Conservation (phyloP, 106 monocot species). For the Apostasia shenzhenica region DNA sequence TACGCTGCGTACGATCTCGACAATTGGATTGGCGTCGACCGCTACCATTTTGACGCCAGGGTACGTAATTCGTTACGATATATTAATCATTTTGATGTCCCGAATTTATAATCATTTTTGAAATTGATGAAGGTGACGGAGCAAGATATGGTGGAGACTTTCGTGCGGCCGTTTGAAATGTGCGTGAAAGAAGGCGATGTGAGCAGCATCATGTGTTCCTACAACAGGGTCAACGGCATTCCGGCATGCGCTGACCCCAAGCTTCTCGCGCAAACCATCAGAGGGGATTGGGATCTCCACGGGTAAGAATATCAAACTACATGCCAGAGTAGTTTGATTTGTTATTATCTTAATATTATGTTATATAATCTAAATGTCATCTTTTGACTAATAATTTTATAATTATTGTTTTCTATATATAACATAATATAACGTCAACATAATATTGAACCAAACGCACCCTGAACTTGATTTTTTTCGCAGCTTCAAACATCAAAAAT, state of each 20-base stretch:
- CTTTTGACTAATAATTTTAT: too few species aligned
- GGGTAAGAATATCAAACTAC: conserved; percentile 16
- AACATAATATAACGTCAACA: too few species aligned
- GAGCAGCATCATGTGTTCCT: conserved; percentile 54
- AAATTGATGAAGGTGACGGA: conserved; percentile 20
- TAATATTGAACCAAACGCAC: too few species aligned
- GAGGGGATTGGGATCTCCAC: conserved; percentile 37
- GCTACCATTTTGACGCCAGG: conserved; percentile 17
- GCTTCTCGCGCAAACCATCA: conserved; percentile 20
- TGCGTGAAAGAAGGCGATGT: conserved; percentile 44
- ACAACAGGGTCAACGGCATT: conserved; percentile 45
- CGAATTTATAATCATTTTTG: not conserved
- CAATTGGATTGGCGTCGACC: conserved; percentile 14
- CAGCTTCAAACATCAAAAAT: too few species aligned
- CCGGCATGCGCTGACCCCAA: conserved; percentile 31
- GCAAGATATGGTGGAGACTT: conserved; percentile 44
- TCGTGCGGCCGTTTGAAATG: conserved; percentile 28
- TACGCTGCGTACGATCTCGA: conserved; percentile 43
- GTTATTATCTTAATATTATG: too few species aligned
- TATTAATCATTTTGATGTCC: not conserved
- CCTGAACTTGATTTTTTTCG: too few species aligned
- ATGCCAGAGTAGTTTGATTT: too few species aligned
- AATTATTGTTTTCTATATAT: too few species aligned
- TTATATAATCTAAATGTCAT: too few species aligned
- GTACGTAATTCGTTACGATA: conserved; percentile 1